Base-by-base conservation (phyloP, 1,284 basidiomycete species). In the Grifola frondosa region DNA sequence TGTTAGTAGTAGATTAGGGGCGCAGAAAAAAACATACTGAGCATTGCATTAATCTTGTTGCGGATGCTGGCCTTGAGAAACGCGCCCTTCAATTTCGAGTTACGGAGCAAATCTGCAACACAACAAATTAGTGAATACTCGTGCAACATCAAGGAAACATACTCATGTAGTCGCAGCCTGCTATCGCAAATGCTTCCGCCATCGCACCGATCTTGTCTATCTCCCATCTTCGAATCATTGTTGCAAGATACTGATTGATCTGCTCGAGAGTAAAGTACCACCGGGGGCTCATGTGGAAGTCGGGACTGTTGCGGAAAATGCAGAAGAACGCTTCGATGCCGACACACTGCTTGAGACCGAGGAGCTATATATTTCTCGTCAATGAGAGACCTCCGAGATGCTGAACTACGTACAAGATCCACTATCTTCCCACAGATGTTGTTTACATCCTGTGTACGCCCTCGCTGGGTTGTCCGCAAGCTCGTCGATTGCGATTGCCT, bases 121-220 rank as follows among this genome's bases (percentile, higher is more conserved):
- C 13, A 21, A 6, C 4, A 4, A 30, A 28, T n/a, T 11, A 6
- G 23, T 17, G 22, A 3, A 60, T 62, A 30, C 46, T 62, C 2
- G 42, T 33, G 21, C 39, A 58, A 10, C 62, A 63, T 30, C 15
- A 13, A 9, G 5, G 6, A 29, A 10, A 30, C 37, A n/a, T 29
- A 38, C 37, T 2, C 6, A 38, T 17, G 28, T 29, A 38, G 13
- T 38, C 26, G 11, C 13, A 5, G 10, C 39, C 39, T 6, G 39
- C 30, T 9, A 40, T 25, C 9, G n/a, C 7, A 25, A 40, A 40
- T 13, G 30, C 39, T 19, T 40, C 39, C 4, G 20, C 23, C 12
- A 40, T 15, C 16, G 34, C 22, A 5, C 39, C 39, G 17, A 40
- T 32, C 15, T 17, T 22, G 20, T 33, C 39, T 4, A 31, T 21